Conservation (phyloP, 2,329 filamentous ascomycete species). For the Fusarium penzigii region DNA sequence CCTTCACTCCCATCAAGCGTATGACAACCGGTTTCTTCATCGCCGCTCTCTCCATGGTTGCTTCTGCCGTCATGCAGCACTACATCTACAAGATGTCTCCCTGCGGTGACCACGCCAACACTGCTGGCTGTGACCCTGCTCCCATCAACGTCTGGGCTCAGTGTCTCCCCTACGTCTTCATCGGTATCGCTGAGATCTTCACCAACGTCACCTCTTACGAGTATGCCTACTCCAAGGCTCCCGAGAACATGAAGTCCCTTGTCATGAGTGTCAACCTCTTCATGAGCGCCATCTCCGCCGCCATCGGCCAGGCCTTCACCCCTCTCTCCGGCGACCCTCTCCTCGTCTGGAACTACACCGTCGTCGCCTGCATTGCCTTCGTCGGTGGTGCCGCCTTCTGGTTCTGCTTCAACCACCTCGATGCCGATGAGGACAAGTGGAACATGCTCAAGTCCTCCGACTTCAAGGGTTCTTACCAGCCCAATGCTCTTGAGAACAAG, state of each 20-base stretch:
- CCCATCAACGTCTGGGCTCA: conserved; percentile 67
- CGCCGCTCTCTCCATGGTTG: conserved; percentile 62
- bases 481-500: conserved; percentile 36
- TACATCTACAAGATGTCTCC: conserved; percentile 65
- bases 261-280: conserved; percentile 70
- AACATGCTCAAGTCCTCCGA: conserved; percentile 59
- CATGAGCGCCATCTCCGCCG: conserved; percentile 69
- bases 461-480: conserved; percentile 43
- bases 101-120: conserved; percentile 58
- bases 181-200: conserved; percentile 55
- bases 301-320: conserved; percentile 69
- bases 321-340: conserved; percentile 63
- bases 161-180: conserved; percentile 52
- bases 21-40: conserved; percentile 71
- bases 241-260: conserved; percentile 78
- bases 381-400: conserved; percentile 67
- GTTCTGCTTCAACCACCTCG: conserved; percentile 65
- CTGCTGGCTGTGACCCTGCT: conserved; percentile 49
- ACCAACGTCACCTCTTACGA: conserved; percentile 64
- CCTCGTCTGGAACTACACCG: conserved; percentile 71
- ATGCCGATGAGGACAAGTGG: conserved; percentile 66
- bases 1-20: conserved; percentile 75
- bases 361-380: conserved; percentile 62
- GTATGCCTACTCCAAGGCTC: conserved; percentile 77
- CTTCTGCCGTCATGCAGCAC: conserved; percentile 57